phyloP scores from a whole-genome alignment of 2,329 filamentous ascomycete species.

The Neophaeococcomyces mojaviensis region DNA sequence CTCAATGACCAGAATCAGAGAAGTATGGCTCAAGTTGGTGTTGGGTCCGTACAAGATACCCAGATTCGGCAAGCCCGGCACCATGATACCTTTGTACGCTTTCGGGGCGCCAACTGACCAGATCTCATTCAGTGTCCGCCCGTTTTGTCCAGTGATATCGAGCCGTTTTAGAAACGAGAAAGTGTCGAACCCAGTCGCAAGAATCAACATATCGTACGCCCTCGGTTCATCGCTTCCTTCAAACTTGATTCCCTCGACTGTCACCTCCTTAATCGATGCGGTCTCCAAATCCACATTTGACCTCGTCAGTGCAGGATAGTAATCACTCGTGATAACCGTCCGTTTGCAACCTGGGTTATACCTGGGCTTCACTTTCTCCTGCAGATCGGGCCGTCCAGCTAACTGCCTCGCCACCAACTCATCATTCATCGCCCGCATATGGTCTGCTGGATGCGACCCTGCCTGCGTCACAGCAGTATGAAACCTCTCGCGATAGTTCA shows the following conservation, averaged over 20 bases:
- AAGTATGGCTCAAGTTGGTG: slow-evolving; percentile 49
- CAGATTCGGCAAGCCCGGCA: slow-evolving; percentile 47
- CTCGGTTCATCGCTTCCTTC: slow-evolving; percentile 31
- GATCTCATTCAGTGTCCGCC: slow-evolving; percentile 39
- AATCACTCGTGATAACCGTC: slow-evolving; percentile 50
- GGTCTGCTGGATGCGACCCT: slow-evolving; percentile 33
- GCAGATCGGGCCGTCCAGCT: slow-evolving; percentile 42
- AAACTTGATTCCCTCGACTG: slow-evolving; percentile 40
- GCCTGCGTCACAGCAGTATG: slow-evolving; percentile 36
- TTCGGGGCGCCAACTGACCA: slow-evolving; percentile 35
- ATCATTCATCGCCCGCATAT: slow-evolving; percentile 32
- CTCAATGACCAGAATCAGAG: slow-evolving; percentile 55
- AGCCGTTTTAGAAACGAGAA: slow-evolving; percentile 53
- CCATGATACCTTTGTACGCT: slow-evolving; percentile 45
- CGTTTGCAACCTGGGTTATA: slow-evolving; percentile 40
- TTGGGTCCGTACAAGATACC: slow-evolving; percentile 53
- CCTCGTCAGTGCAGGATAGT: slow-evolving; percentile 42
- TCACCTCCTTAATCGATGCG: slow-evolving; percentile 39
- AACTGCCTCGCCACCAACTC: slow-evolving; percentile 40
- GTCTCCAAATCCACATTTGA: slow-evolving; percentile 48
- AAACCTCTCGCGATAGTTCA: slow-evolving; percentile 35
- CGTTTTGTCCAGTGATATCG: slow-evolving; percentile 40
- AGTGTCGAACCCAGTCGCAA: slow-evolving; percentile 53
- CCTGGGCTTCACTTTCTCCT: slow-evolving; percentile 46
- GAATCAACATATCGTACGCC: slow-evolving; percentile 49